Conservation (phyloP, 495 filamentous ascomycete genomes). For the Ascodesmis nigricans region DNA sequence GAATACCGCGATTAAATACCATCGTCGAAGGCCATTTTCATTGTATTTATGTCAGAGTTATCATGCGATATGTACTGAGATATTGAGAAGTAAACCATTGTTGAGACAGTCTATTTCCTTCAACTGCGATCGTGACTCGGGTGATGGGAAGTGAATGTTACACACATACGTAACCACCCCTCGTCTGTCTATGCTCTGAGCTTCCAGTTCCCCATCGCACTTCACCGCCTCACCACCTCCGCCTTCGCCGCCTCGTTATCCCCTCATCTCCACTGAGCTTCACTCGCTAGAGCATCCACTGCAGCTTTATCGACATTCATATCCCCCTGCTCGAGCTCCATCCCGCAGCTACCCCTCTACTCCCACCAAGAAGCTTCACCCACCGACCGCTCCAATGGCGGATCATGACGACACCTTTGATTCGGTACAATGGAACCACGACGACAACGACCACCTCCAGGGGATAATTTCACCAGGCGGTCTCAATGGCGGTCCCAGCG, state of each 20-base stretch:
- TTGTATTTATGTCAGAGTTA: too few relatives aligned
- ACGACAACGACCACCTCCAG: constrained; percentile 14
- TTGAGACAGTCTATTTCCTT: too few relatives aligned
- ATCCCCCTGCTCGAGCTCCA: background rate
- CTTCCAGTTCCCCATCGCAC: too few relatives aligned
- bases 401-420: constrained; percentile 13
- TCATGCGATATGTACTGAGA: too few relatives aligned
- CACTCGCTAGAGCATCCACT: background rate
- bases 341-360: background rate
- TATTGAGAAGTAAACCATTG: too few relatives aligned
- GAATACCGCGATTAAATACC: too few relatives aligned
- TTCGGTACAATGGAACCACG: constrained; percentile 14
- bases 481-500: background rate
- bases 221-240: background rate
- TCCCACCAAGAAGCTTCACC: background rate
- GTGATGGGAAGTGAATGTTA: too few relatives aligned
- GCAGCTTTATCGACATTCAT: background rate
- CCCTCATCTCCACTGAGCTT: background rate
- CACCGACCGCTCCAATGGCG: background rate
- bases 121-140: too few relatives aligned
- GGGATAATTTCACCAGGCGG: background rate
- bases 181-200: too few relatives aligned
- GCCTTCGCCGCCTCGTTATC: too few relatives aligned
- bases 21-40: too few relatives aligned
- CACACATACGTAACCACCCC: too few relatives aligned